Evolutionary conservation across 106 monocot species (phyloP).

Genomic region (Phalaenopsis equestris): DNA sequence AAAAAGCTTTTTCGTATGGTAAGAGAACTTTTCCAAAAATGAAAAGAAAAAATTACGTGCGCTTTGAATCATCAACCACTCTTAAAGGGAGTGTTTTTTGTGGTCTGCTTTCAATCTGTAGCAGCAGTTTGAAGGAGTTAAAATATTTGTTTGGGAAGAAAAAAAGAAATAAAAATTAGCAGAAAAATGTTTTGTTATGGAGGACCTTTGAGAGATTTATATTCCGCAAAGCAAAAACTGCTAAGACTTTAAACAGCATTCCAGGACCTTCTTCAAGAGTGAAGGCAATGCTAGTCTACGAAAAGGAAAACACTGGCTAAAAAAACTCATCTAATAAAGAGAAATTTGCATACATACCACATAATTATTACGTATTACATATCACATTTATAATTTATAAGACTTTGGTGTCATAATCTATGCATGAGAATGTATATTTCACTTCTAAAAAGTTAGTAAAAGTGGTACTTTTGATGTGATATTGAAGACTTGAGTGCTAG

Average conservation of each 20-base stretch:
- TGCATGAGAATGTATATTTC: too few relatives aligned
- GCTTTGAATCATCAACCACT: constrained; percentile 59
- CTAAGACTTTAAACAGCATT: constrained; percentile 62
- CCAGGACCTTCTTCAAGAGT: constrained; percentile 84
- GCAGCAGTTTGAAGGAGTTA: not conserved
- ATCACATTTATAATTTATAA: too few relatives aligned
- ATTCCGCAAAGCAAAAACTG: constrained; percentile 57
- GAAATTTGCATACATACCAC: too few relatives aligned
- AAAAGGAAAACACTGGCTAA: not conserved
- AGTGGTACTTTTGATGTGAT: too few relatives aligned
- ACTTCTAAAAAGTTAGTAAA: too few relatives aligned
- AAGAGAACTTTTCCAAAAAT: too few relatives aligned
- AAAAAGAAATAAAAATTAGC: not conserved
- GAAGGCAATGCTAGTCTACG: constrained; percentile 75
- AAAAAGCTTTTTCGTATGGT: too few relatives aligned
- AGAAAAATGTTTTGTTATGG: not conserved
- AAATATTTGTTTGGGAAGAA: not conserved
- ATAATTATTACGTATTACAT: too few relatives aligned
- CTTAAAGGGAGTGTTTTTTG: constrained; percentile 56
- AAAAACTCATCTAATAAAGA: too few relatives aligned
- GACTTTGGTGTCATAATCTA: too few relatives aligned
- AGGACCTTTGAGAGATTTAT: constrained; percentile 67
- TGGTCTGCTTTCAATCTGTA: constrained; percentile 81
- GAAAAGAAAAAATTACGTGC: constrained; percentile 7
- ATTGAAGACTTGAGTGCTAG: too few relatives aligned